Percentiles rank a stretch among this genome's conserved stretches.
phyloP scores from a whole-genome alignment of 345 rosid species.

The Eucalyptus tenuipes region DNA sequence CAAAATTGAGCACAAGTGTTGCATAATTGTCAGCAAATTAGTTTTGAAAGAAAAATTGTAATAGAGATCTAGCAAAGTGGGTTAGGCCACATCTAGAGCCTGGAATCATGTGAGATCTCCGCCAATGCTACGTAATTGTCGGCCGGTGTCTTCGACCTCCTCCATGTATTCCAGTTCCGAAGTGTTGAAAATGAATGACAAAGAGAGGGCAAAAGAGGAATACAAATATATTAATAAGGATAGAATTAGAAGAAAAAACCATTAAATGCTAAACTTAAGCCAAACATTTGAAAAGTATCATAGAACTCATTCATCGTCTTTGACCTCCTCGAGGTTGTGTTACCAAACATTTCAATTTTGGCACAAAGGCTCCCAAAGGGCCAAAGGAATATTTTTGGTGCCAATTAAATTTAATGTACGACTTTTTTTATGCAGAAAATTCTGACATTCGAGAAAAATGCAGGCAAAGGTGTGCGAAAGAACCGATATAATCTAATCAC shows the following conservation, averaged over 20 bases:
- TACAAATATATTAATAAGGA: neutral
- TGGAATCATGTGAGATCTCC: accelerated
- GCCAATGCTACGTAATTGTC: accelerated
- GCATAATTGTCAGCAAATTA: accelerated
- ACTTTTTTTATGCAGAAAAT: neutral
- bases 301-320: accelerated
- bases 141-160: accelerated
- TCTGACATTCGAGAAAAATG: neutral
- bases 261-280: neutral
- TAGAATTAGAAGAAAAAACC: neutral
- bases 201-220: neutral
- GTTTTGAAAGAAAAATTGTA: neutral
- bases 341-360: neutral
- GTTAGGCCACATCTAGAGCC: accelerated
- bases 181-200: accelerated
- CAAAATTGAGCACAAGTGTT: neutral
- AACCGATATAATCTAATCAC: neutral
- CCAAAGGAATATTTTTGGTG: neutral
- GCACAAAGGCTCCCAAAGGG: neutral
- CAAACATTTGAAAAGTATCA: neutral
- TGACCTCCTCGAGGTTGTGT: neutral
- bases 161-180: accelerated
- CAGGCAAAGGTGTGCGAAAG: neutral
- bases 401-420: neutral
- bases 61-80: accelerated